phyloP scores from a whole-genome alignment of 768 basidiomycete genomes.

The Gymnopilus dilepis region DNA sequence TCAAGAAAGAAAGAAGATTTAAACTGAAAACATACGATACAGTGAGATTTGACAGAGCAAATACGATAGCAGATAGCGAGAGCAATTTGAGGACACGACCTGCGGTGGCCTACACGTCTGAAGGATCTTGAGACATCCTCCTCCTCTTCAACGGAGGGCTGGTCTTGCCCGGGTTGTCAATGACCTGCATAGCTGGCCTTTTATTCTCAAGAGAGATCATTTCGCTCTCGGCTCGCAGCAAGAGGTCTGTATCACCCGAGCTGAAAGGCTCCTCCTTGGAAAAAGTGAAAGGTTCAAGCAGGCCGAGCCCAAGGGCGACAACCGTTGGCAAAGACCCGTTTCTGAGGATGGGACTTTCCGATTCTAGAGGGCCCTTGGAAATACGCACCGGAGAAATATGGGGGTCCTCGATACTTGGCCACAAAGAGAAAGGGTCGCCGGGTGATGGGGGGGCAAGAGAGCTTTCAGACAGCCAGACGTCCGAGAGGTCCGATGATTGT shows the following conservation, averaged over 20 bases:
- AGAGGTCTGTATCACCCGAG: slow-evolving; percentile 37
- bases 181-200: slow-evolving; percentile 11
- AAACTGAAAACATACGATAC: slow-evolving; percentile 32
- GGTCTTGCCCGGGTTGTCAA: slow-evolving; percentile 25
- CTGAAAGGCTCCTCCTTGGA: slow-evolving; percentile 37
- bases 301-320: slow-evolving; percentile 54
- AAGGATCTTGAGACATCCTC: slow-evolving; percentile 38
- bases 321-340: slow-evolving; percentile 39
- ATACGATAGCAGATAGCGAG: slow-evolving; percentile 29
- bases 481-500: slow-evolving; percentile 40
- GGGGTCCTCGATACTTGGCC: slow-evolving; percentile 35
- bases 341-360: slow-evolving; percentile 63
- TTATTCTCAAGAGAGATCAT: slow-evolving; percentile 28
- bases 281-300: slow-evolving; percentile 61
- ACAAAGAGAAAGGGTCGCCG: slow-evolving; percentile 52
- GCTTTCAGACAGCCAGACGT: slow-evolving; percentile 48
- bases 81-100: slow-evolving; percentile 17
- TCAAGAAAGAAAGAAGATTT: slow-evolving; percentile 28
- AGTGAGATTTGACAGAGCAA: slow-evolving; percentile 22
- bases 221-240: slow-evolving; percentile 37
- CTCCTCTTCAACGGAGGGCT: slow-evolving; percentile 58
- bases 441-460: slow-evolving; percentile 31
- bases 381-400: slow-evolving; percentile 33
- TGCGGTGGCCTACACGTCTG: slow-evolving; percentile 15
- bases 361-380: slow-evolving; percentile 37